Evolutionary conservation across 148 eudicot genomes (phyloP).

Genomic region (Amaranthus hypochondriacus): DNA sequence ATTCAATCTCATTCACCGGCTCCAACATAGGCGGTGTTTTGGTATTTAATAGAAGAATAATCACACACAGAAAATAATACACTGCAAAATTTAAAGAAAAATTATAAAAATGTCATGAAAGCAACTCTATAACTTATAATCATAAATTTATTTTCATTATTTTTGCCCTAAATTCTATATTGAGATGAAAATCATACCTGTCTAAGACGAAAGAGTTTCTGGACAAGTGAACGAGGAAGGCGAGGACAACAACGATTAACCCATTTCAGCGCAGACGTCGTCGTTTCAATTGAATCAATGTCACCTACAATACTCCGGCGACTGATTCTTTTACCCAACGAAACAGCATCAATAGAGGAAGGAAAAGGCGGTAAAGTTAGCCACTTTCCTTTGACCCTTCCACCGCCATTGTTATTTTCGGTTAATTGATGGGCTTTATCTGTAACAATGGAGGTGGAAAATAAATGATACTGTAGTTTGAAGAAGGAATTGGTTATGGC

Average conservation of each 20-base stretch:
- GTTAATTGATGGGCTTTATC: conserved; percentile 6
- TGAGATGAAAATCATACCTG: conserved; percentile 39
- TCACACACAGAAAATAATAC: too few relatives aligned
- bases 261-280: conserved; percentile 80
- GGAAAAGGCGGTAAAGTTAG: conserved; percentile 60
- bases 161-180: too few relatives aligned
- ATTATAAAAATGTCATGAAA: too few relatives aligned
- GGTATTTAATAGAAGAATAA: too few relatives aligned
- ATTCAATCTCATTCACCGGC: too few relatives aligned
- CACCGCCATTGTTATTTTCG: conserved; percentile 7
- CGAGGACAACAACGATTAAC: conserved; percentile 76
- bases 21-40: too few relatives aligned
- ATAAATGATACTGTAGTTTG: conserved; percentile 7
- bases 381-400: conserved; percentile 40
- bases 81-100: too few relatives aligned
- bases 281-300: conserved; percentile 8
- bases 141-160: too few relatives aligned
- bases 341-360: conserved; percentile 39
- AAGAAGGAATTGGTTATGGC: not conserved
- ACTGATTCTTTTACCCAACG: conserved; percentile 49
- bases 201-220: conserved; percentile 87
- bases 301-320: conserved; percentile 19
- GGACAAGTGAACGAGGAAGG: conserved; percentile 78
- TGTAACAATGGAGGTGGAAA: conserved; percentile 11
- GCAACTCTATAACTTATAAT: too few relatives aligned